phyloP scores from a whole-genome alignment of 129 eudicot species.

The Centella asiatica region DNA sequence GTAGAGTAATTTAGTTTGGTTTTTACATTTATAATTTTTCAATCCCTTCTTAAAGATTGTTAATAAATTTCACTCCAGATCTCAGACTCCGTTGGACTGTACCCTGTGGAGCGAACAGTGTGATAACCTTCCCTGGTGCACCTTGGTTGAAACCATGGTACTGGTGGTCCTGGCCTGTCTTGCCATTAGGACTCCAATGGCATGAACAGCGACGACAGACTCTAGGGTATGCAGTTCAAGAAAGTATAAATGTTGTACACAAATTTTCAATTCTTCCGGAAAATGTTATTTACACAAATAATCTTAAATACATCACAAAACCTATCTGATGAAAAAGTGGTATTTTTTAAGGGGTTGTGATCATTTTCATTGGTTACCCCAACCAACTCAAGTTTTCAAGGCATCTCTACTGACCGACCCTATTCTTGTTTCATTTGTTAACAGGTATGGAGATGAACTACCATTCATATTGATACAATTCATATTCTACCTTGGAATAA shows the following conservation, averaged over 20 bases:
- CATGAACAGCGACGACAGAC: conserved; percentile 71
- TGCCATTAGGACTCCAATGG: conserved; percentile 90
- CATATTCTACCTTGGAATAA: conserved; percentile 55
- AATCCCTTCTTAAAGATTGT: too few species aligned
- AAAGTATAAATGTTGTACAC: too few species aligned
- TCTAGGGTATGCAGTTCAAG: conserved; percentile 71
- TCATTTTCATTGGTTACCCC: too few species aligned
- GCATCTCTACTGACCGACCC: too few species aligned
- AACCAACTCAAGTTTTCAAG: too few species aligned
- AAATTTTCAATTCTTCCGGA: too few species aligned
- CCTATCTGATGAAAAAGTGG: too few species aligned
- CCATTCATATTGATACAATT: conserved; percentile 48
- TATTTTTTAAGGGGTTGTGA: too few species aligned
- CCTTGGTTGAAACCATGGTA: conserved; percentile 94
- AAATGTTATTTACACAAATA: too few species aligned
- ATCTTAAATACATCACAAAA: too few species aligned
- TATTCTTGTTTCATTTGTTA: background rate
- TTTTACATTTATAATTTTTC: too few species aligned
- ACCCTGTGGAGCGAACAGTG: conserved; percentile 95
- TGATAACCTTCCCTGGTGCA: conserved; percentile 91
- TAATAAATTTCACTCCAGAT: conserved; percentile 33
- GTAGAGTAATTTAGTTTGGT: too few species aligned
- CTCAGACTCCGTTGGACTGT: conserved; percentile 85
- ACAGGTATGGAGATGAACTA: conserved; percentile 69
- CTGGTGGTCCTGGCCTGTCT: conserved; percentile 98